Base-by-base conservation (phyloP, 1,284 basidiomycete genomes). In the Leccinum subrobustum region DNA sequence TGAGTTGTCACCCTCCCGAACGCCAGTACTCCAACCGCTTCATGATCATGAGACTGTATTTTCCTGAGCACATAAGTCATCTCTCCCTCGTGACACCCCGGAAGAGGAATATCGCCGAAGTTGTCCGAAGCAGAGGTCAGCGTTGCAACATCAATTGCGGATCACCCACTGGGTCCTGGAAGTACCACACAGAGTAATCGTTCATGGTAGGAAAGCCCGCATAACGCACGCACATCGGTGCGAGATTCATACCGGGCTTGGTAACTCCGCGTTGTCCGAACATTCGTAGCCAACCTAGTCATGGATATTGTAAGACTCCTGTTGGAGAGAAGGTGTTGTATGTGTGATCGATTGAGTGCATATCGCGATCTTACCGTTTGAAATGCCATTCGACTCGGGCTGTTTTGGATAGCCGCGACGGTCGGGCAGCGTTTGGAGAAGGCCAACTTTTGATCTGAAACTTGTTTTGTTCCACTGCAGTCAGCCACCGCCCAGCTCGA, bases 401-500 rank as follows among this genome's bases (percentile, higher is more conserved):
- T 23, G 20, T n/a, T 62, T 53, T 3, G 6, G 53, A 20, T 50
- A 48, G 42, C 44, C 60, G 53, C 65, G 63, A 68, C 29, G 42
- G 54, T 61, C 57, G 64, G 66, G 52, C 42, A 29, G 44, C 39
- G 29, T 53, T 51, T 52, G 35, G 39, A 54, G 57, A 63, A 61
- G 18, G 16, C 9, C 20, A 6, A 37, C 27, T 20, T 16, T 52
- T 23, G 52, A 54, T 47, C 56, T 63, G 62, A 60, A 59, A 62
- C 55, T 39, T 35, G 52, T 20, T 63, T 67, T 59, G 55, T 55
- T 9, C 37, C 31, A 44, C 33, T 35, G 9, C 11, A 39, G 67
- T 65, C 64, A 66, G 60, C 66, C 65, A 64, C 69, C 14, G 9
- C 18, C 56, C 23, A 44, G 35, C 57, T 62, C 59, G 52, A 23